Conservation (phyloP, 164 flowering plant species). For the Paratinospora sagittata region DNA sequence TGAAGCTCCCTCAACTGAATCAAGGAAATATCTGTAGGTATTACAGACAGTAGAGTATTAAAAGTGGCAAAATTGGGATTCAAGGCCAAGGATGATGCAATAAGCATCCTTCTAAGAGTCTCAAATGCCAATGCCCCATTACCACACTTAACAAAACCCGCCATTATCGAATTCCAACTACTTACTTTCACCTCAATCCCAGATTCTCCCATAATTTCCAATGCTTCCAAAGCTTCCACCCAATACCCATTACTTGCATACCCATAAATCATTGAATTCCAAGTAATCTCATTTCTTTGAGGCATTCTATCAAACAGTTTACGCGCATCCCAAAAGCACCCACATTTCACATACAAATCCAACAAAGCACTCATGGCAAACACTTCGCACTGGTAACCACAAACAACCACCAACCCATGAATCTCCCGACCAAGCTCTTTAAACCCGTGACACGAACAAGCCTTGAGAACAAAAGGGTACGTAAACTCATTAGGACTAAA, state of each 20-base stretch:
- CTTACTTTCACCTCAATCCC: slow-evolving; percentile 16
- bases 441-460: slow-evolving; percentile 11
- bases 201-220: slow-evolving; percentile 11
- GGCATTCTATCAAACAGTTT: slow-evolving; percentile 29
- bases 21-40: slow-evolving; percentile 10
- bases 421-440: slow-evolving; percentile 12
- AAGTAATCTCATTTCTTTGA: slow-evolving; percentile 21
- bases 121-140: slow-evolving; percentile 20
- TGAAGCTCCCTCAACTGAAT: slow-evolving; percentile 22
- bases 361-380: slow-evolving; percentile 23
- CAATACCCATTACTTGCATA: slow-evolving; percentile 22
- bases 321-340: slow-evolving; percentile 17
- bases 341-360: slow-evolving; percentile 22
- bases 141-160: slow-evolving; percentile 23
- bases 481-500: slow-evolving; percentile 23
- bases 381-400: slow-evolving; percentile 18
- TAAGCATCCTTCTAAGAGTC: slow-evolving; percentile 23
- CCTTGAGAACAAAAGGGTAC: slow-evolving; percentile 26
- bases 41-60: slow-evolving; percentile 20
- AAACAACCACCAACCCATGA: slow-evolving; percentile 24
- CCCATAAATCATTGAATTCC: slow-evolving; percentile 25
- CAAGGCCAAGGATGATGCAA: neutral
- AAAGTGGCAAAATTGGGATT: slow-evolving; percentile 24
- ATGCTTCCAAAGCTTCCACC: slow-evolving; percentile 17
- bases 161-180: slow-evolving; percentile 30